Conservation (phyloP, 2,329 filamentous ascomycete species). For the Ambrosiella xylebori region DNA sequence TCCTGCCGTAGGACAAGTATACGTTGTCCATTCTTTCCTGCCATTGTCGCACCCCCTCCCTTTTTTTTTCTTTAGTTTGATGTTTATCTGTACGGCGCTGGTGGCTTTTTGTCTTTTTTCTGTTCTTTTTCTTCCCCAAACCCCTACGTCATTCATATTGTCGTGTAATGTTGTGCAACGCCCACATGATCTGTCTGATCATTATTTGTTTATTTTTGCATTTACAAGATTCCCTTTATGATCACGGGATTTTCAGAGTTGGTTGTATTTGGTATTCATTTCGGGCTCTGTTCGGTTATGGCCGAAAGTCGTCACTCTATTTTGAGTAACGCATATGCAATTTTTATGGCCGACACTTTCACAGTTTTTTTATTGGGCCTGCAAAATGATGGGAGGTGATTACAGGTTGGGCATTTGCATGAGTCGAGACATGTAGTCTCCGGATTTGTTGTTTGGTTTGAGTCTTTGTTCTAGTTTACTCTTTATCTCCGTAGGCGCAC, state of each 20-base stretch:
- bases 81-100: background rate
- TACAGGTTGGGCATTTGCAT: too few species aligned
- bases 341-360: background rate
- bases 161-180: background rate
- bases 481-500: too few species aligned
- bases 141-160: background rate
- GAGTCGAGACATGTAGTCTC: too few species aligned
- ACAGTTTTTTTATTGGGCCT: background rate
- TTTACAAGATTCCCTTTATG: background rate
- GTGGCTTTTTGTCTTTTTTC: conserved; percentile 4
- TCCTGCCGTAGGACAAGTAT: background rate
- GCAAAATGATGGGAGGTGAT: background rate
- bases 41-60: background rate
- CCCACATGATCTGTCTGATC: conserved; percentile 3
- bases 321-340: background rate
- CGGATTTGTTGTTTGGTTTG: too few species aligned
- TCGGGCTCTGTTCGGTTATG: background rate
- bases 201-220: conserved; percentile 1
- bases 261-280: background rate
- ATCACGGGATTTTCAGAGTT: background rate
- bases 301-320: background rate
- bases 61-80: background rate
- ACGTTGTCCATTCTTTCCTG: background rate
- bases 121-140: background rate
- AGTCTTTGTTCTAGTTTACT: too few species aligned